Conservation (phyloP, 2,329 filamentous ascomycete species). For the Aspergillus japonicus region DNA sequence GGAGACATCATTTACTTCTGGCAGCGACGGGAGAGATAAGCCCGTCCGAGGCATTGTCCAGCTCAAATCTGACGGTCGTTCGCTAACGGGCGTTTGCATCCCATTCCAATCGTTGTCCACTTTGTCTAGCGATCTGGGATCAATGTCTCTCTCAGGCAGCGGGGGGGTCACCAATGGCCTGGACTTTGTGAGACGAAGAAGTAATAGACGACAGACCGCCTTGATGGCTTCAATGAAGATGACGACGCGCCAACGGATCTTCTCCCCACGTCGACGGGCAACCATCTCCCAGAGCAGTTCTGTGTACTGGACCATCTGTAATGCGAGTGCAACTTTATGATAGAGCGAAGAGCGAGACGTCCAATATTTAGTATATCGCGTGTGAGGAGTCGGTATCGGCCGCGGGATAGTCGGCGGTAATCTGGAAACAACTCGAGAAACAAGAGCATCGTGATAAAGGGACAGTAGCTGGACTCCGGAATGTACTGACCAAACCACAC, state of each 20-base stretch:
- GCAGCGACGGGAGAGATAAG: slow-evolving; percentile 77
- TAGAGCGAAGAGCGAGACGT: slow-evolving; percentile 66
- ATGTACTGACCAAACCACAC: slow-evolving; percentile 56
- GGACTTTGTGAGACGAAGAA: slow-evolving; percentile 79
- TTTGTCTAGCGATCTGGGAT: slow-evolving; percentile 60
- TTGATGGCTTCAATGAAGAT: slow-evolving; percentile 83
- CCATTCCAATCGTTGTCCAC: slow-evolving; percentile 48
- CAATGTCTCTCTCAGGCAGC: slow-evolving; percentile 79
- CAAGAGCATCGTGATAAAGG: slow-evolving; percentile 86
- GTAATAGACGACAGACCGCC: slow-evolving; percentile 74
- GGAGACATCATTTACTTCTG: slow-evolving; percentile 77
- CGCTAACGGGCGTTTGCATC: slow-evolving; percentile 45
- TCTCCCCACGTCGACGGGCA: slow-evolving; percentile 78
- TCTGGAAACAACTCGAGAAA: slow-evolving; percentile 63
- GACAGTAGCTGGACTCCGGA: slow-evolving; percentile 86
- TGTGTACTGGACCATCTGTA: slow-evolving; percentile 92
- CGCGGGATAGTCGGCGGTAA: slow-evolving; percentile 53
- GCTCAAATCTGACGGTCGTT: slow-evolving; percentile 49
- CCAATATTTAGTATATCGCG: slow-evolving; percentile 65
- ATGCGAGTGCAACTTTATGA: slow-evolving; percentile 72
- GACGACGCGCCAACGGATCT: slow-evolving; percentile 79
- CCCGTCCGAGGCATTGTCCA: slow-evolving; percentile 97
- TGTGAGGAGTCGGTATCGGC: slow-evolving; percentile 57
- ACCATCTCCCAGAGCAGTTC: slow-evolving; percentile 98
- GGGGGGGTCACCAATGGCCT: slow-evolving; percentile 79